These are phyloP conservation scores for Penicillium sp. DNA, from an alignment of 2,329 filamentous ascomycete genomes.

Conservation along the genomic window DNA sequence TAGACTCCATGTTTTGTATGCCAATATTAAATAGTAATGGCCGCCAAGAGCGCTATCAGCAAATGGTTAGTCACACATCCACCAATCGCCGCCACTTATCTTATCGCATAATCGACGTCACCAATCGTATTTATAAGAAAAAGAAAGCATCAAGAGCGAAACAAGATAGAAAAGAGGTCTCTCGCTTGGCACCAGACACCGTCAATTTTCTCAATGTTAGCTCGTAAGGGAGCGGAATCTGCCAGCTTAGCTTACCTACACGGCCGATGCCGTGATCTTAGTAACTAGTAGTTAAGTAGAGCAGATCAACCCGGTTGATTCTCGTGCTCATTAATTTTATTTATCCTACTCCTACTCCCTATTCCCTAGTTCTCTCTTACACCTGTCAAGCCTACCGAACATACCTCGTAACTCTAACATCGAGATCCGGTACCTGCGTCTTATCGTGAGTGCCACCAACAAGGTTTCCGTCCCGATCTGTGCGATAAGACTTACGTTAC, in stretches of 20 bases:
- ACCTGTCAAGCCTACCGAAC: not conserved
- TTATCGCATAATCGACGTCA: slow-evolving; percentile 28
- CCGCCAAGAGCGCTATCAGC: slow-evolving; percentile 27
- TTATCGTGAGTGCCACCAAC: slow-evolving; percentile 10
- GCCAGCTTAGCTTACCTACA: not conserved
- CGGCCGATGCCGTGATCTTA: not conserved
- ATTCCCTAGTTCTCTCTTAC: not conserved
- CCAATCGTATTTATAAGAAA: slow-evolving; percentile 2
- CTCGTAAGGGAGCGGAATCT: not conserved
- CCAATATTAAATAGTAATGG: not conserved
- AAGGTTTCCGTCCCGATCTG: not conserved
- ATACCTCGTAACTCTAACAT: not conserved
- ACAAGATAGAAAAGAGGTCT: slow-evolving; percentile 9
- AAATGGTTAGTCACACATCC: slow-evolving; percentile 24
- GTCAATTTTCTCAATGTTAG: not conserved
- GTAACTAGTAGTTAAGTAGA: not conserved
- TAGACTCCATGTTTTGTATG: too few species aligned
- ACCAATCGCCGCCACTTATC: slow-evolving; percentile 28
- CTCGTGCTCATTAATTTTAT: not conserved
- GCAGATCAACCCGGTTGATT: not conserved
- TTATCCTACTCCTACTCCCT: not conserved
- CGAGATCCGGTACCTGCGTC: slow-evolving; percentile 19
- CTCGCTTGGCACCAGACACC: not conserved
- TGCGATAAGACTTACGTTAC: slow-evolving; percentile 1
- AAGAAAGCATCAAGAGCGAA: not conserved